Evolutionary conservation across 2,329 filamentous ascomycete species (phyloP).

Genomic region (Botrytis squamosa): DNA sequence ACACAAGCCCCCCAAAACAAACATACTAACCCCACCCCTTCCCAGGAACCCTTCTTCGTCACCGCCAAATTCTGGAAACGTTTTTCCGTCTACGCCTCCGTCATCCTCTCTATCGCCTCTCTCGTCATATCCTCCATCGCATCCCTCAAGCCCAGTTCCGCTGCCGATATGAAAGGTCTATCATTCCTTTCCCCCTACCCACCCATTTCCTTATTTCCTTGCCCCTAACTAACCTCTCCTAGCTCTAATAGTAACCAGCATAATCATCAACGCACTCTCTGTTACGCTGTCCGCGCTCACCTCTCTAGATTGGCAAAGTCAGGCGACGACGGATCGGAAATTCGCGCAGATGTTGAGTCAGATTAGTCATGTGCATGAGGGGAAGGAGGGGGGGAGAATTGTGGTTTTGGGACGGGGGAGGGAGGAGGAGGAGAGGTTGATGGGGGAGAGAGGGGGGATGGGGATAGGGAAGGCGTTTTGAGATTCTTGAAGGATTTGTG

Average conservation of each 20-base stretch:
- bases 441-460: neutral
- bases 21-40: neutral
- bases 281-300: conserved; percentile 32
- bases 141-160: conserved; percentile 20
- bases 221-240: neutral
- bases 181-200: neutral
- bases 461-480: neutral
- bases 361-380: conserved; percentile 30
- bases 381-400: conserved; percentile 25
- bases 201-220: no score
- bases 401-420: conserved; percentile 22
- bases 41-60: conserved; percentile 25
- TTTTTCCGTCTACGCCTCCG: conserved; percentile 30
- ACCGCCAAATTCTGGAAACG: conserved; percentile 35
- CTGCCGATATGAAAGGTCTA: conserved; percentile 23
- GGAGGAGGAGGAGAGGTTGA: neutral
- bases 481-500: neutral
- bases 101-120: conserved; percentile 26
- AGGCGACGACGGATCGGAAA: conserved; percentile 28
- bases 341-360: conserved; percentile 31
- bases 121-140: conserved; percentile 29
- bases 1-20: neutral
- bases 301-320: conserved; percentile 32
- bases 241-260: conserved; percentile 31
- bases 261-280: conserved; percentile 31